These are phyloP conservation scores for Aspergillus sp. DNA, from an alignment of 2,329 filamentous ascomycete genomes.

Conservation along the genomic window DNA sequence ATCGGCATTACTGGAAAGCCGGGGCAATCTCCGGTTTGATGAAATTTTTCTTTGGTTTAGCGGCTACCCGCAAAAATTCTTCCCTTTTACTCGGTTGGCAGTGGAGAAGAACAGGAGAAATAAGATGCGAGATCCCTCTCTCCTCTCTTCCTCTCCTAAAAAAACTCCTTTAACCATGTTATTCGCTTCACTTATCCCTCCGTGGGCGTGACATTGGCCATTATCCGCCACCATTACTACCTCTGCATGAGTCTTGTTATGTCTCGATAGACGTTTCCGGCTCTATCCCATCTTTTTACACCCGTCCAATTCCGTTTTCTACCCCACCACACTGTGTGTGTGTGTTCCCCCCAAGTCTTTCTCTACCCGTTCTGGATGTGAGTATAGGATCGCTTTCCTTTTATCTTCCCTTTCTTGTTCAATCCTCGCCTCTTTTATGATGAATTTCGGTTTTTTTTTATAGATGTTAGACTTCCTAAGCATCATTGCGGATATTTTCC, in stretches of 20 bases:
- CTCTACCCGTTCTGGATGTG: conserved; percentile 18
- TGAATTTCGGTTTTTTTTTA: conserved; percentile 46
- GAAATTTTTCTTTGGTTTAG: conserved; percentile 22
- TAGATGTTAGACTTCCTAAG: conserved; percentile 55
- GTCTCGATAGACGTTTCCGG: conserved; percentile 21
- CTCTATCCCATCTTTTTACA: conserved; percentile 16
- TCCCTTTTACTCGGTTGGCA: conserved; percentile 9
- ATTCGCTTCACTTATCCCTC: conserved; percentile 24
- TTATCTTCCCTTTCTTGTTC: conserved; percentile 10
- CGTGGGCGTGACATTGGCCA: conserved; percentile 24
- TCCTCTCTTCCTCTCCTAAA: conserved; percentile 20
- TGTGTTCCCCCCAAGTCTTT: conserved; percentile 15
- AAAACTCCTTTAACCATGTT: conserved; percentile 29
- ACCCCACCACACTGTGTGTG: conserved; percentile 22
- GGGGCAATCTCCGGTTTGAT: conserved; percentile 11
- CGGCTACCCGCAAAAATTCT: conserved; percentile 24
- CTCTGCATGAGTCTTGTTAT: conserved; percentile 20
- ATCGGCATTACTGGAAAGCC: background rate
- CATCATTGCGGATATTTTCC: conserved; percentile 46
- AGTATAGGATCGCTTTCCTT: conserved; percentile 25
- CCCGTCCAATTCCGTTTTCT: conserved; percentile 7
- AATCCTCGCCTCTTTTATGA: conserved; percentile 31
- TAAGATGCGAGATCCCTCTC: conserved; percentile 16
- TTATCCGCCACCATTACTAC: conserved; percentile 11
- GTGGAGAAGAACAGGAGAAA: conserved; percentile 21